A percentile compares a stretch with the other conserved stretches of the same genome.
phyloP scores from a whole-genome alignment of 2,329 filamentous ascomycete genomes.

The Fusarium drepaniforme region DNA sequence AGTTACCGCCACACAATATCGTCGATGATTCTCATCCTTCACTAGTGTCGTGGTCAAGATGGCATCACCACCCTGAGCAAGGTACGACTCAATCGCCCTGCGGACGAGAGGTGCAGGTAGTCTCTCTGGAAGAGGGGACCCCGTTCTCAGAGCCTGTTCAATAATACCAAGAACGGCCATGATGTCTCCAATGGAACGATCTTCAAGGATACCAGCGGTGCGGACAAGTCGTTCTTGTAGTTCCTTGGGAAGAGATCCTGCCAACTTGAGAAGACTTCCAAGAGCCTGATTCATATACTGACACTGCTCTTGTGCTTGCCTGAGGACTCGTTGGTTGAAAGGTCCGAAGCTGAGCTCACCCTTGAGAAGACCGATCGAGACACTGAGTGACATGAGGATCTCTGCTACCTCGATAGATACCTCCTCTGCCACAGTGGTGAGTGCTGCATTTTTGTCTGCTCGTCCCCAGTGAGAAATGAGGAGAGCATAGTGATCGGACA shows the following conservation, averaged over 20 bases:
- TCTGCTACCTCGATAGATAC: conserved; percentile 48
- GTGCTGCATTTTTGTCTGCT: conserved; percentile 40
- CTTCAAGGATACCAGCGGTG: conserved; percentile 55
- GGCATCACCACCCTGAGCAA: conserved; percentile 32
- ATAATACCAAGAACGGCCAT: conserved; percentile 63
- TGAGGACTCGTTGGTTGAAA: conserved; percentile 48
- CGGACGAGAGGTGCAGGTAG: conserved; percentile 60
- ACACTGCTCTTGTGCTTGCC: conserved; percentile 45
- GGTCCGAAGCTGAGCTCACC: conserved; percentile 48
- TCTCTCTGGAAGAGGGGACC: conserved; percentile 59
- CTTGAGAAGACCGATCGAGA: conserved; percentile 44
- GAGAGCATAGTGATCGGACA: conserved; percentile 63
- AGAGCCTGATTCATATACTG: conserved; percentile 51
- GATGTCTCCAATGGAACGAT: conserved; percentile 59
- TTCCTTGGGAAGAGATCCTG: conserved; percentile 51
- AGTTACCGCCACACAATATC: conserved; percentile 60
- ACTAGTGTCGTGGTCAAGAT: conserved; percentile 50
- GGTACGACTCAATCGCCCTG: conserved; percentile 47
- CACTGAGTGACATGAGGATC: conserved; percentile 41
- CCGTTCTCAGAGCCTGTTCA: conserved; percentile 61
- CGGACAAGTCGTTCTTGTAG: conserved; percentile 55
- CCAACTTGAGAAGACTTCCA: conserved; percentile 48
- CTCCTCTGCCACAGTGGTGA: conserved; percentile 48
- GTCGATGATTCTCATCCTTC: conserved; percentile 56
- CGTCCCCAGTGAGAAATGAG: conserved; percentile 59